Percentiles rank a stretch among this genome's conserved stretches.
Evolutionary conservation across 176 grass and related monocot genomes (phyloP).

Genomic region (Oryza glaberrima): DNA sequence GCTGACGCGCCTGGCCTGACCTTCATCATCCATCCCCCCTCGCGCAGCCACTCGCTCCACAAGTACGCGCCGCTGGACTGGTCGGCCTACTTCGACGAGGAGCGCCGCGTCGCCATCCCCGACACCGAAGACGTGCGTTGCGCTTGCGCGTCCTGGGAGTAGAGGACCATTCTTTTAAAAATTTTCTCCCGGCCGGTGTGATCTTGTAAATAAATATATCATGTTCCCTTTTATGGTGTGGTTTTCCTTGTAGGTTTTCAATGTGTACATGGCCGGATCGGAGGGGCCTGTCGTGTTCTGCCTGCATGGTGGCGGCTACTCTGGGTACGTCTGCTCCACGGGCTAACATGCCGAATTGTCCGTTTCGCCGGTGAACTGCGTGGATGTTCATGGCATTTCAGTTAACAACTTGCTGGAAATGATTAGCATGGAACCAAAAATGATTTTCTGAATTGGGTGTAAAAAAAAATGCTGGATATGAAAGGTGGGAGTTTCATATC

Average conservation of each 20-base stretch:
- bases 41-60: slow-evolving; percentile 69
- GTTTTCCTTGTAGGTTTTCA: slow-evolving; percentile 62
- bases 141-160: slow-evolving; percentile 34
- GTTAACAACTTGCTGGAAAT: slow-evolving; percentile 1
- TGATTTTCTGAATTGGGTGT: not conserved
- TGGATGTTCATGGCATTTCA: not conserved
- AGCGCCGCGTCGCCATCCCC: slow-evolving; percentile 73
- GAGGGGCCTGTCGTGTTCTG: slow-evolving; percentile 92
- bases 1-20: not conserved
- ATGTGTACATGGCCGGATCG: slow-evolving; percentile 77
- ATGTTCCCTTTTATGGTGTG: not conserved
- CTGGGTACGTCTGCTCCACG: slow-evolving; percentile 51
- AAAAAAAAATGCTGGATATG: no score
- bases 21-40: not conserved
- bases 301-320: slow-evolving; percentile 95
- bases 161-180: not conserved
- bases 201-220: slow-evolving; percentile 11
- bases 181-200: not conserved
- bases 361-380: not conserved
- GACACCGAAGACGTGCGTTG: slow-evolving; percentile 75
- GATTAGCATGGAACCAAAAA: not conserved
- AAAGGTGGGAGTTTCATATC: no score
- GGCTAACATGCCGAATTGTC: not conserved
- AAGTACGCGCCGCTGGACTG: slow-evolving; percentile 86
- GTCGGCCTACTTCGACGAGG: slow-evolving; percentile 88